Evolutionary conservation across 2,329 filamentous ascomycete genomes (phyloP).

Genomic region (Pseudogymnoascus destructans): DNA sequence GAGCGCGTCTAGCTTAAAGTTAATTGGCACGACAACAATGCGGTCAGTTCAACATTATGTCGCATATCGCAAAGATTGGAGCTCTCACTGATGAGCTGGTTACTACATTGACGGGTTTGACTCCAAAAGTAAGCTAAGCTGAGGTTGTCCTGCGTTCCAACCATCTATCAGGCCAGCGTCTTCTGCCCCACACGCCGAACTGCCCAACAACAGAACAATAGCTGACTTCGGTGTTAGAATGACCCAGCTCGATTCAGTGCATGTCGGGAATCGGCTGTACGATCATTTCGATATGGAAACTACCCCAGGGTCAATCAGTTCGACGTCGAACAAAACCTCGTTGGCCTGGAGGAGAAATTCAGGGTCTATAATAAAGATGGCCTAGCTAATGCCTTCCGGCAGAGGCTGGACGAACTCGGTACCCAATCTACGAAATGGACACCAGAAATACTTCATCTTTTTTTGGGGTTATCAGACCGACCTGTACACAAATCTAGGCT

Average conservation of each 20-base stretch:
- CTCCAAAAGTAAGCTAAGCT: slow-evolving; percentile 34
- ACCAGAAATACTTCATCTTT: slow-evolving; percentile 65
- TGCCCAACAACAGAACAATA: neutral
- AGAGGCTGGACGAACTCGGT: slow-evolving; percentile 46
- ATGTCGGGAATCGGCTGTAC: slow-evolving; percentile 37
- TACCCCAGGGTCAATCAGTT: slow-evolving; percentile 63
- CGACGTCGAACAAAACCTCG: slow-evolving; percentile 49
- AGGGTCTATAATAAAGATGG: slow-evolving; percentile 66
- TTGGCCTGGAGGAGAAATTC: slow-evolving; percentile 77
- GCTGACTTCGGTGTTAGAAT: slow-evolving; percentile 19
- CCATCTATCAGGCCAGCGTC: neutral
- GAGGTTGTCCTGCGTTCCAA: neutral
- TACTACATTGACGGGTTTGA: slow-evolving; percentile 43
- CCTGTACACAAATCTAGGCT: slow-evolving; percentile 59
- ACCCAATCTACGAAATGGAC: slow-evolving; percentile 46
- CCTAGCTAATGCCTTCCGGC: slow-evolving; percentile 55
- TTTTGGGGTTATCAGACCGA: slow-evolving; percentile 70
- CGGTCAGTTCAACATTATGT: slow-evolving; percentile 38
- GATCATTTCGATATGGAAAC: slow-evolving; percentile 39
- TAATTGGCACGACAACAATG: slow-evolving; percentile 10
- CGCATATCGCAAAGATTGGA: slow-evolving; percentile 52
- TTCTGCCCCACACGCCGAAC: neutral
- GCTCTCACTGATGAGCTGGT: slow-evolving; percentile 60
- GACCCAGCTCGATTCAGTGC: slow-evolving; percentile 30
- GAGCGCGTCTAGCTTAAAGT: slow-evolving; percentile 9